Percentiles rank a stretch among this genome's conserved stretches.
Evolutionary conservation across 2,329 filamentous ascomycete genomes (phyloP).

Genomic region (Colletotrichum echinochloae): DNA sequence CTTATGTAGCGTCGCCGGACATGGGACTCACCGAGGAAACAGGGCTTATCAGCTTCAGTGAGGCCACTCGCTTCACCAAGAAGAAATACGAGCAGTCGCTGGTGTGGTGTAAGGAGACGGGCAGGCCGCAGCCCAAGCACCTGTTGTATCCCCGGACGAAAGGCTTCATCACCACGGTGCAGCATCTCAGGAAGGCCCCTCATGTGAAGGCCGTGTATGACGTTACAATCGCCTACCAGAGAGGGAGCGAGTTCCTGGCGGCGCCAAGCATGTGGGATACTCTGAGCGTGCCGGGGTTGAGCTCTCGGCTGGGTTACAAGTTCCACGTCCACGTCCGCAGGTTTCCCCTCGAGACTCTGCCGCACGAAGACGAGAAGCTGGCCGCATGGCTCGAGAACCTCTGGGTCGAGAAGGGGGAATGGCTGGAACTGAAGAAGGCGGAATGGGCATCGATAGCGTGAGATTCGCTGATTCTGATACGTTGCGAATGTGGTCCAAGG

Average conservation of each 20-base stretch:
- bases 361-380: slow-evolving; percentile 59
- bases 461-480: not conserved
- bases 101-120: slow-evolving; percentile 63
- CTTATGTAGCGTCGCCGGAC: slow-evolving; percentile 17
- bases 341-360: slow-evolving; percentile 62
- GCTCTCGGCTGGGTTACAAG: slow-evolving; percentile 54
- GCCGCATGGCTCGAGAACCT: slow-evolving; percentile 64
- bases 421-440: slow-evolving; percentile 58
- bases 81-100: slow-evolving; percentile 64
- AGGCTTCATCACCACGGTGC: slow-evolving; percentile 70
- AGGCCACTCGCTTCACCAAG: slow-evolving; percentile 70
- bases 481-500: not conserved
- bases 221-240: slow-evolving; percentile 65
- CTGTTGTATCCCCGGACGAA: slow-evolving; percentile 71
- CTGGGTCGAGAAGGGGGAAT: slow-evolving; percentile 66
- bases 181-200: slow-evolving; percentile 62
- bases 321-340: slow-evolving; percentile 64
- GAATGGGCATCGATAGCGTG: slow-evolving; percentile 51
- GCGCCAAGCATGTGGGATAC: slow-evolving; percentile 67
- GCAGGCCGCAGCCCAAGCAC: slow-evolving; percentile 65
- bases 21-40: slow-evolving; percentile 21
- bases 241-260: slow-evolving; percentile 55
- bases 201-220: slow-evolving; percentile 68
- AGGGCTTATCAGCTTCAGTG: slow-evolving; percentile 75
- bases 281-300: slow-evolving; percentile 56